These are phyloP conservation scores for Chaetoscypha palmicola DNA, from an alignment of 2,329 filamentous ascomycete species.

Conservation along the genomic window DNA sequence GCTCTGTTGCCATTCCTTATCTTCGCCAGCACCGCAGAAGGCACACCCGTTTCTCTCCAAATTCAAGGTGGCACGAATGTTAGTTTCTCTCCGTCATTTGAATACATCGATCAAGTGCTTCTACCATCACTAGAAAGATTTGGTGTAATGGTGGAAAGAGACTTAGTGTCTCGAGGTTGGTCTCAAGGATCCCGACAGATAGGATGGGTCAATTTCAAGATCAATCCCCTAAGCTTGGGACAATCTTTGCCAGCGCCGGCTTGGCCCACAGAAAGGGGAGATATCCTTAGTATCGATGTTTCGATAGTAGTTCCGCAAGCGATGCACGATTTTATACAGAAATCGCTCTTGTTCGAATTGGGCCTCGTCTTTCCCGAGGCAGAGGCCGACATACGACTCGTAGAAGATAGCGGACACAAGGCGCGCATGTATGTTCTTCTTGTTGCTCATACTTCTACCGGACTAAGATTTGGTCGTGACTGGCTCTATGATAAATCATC, in stretches of 20 bases:
- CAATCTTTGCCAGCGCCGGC: constrained; percentile 33
- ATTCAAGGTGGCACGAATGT: constrained; percentile 56
- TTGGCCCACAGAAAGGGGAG: constrained; percentile 26
- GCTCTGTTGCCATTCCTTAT: constrained; percentile 53
- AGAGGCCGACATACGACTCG: constrained; percentile 38
- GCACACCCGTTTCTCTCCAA: constrained; percentile 40
- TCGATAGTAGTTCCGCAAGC: constrained; percentile 43
- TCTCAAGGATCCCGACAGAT: constrained; percentile 21
- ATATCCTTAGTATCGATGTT: constrained; percentile 42
- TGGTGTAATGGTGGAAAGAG: constrained; percentile 40
- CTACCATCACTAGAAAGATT: constrained; percentile 48
- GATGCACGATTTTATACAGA: constrained; percentile 38
- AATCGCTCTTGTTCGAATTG: constrained; percentile 36
- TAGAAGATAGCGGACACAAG: constrained; percentile 46
- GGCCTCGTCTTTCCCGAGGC: constrained; percentile 37
- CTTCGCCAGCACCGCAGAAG: constrained; percentile 41
- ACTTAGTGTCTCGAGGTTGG: constrained; percentile 45
- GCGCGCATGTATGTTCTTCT: constrained; percentile 49
- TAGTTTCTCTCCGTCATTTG: constrained; percentile 48
- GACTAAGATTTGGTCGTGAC: constrained; percentile 45
- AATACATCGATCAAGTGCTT: constrained; percentile 57
- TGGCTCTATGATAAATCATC: constrained; percentile 37
- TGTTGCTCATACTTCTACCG: constrained; percentile 44
- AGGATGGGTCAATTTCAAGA: constrained; percentile 38
- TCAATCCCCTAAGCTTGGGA: constrained; percentile 35